Conservation (phyloP, 371 early-diverging fungal genomes). For the Mortierella sp. region DNA sequence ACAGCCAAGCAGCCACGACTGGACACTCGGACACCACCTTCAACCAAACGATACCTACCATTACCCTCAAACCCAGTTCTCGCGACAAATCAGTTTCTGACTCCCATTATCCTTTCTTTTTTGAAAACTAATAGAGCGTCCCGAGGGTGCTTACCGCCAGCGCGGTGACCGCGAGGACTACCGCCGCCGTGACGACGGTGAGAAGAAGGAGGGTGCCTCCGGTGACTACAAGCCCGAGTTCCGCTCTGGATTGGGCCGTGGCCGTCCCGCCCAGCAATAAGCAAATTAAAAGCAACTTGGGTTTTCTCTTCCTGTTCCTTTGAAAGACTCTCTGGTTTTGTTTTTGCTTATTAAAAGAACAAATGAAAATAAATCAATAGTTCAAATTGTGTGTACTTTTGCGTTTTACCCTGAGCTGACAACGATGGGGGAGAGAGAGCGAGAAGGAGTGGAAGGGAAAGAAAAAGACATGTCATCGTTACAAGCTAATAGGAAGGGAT, state of each 20-base stretch:
- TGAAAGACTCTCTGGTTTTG: background rate
- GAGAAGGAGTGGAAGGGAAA: background rate
- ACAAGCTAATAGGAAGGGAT: background rate
- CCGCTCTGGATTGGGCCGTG: constrained; percentile 86
- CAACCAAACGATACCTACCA: background rate
- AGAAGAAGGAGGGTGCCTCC: constrained; percentile 92
- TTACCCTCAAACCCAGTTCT: background rate
- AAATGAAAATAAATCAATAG: constrained; percentile 30
- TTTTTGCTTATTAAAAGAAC: constrained; percentile 14
- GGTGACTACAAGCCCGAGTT: constrained; percentile 97
- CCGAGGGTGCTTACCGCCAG: constrained; percentile 74
- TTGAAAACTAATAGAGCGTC: constrained; percentile 39
- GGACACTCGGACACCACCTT: background rate
- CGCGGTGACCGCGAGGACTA: constrained; percentile 88
- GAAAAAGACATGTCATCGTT: background rate
- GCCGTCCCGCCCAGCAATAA: constrained; percentile 60
- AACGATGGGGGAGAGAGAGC: no score
- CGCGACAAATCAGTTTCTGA: constrained; percentile 14
- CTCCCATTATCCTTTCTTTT: background rate
- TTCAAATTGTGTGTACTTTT: background rate
- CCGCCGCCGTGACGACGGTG: constrained; percentile 84
- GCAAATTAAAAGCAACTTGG: constrained; percentile 33
- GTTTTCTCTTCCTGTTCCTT: constrained; percentile 10
- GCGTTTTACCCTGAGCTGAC: no score
- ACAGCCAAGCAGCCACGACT: background rate